Conservation (phyloP, 2,329 filamentous ascomycete genomes). For the Cyphellophora europaea region DNA sequence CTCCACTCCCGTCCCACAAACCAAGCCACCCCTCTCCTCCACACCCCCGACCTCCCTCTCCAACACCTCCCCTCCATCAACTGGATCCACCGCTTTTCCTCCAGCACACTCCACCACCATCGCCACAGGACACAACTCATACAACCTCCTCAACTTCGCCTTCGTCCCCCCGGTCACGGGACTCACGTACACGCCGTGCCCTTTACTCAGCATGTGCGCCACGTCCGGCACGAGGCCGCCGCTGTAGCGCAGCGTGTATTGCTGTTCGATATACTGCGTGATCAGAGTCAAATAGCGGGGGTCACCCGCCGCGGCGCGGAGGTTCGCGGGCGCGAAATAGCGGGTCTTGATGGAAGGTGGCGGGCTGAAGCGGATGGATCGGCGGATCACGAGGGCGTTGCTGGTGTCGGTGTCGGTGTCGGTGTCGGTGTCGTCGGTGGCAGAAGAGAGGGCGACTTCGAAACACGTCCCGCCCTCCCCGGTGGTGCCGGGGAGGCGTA, state of each 20-base stretch:
- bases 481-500: neutral
- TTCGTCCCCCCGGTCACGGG: slow-evolving; percentile 43
- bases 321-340: slow-evolving; percentile 55
- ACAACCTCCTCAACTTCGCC: slow-evolving; percentile 51
- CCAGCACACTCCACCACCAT: slow-evolving; percentile 52
- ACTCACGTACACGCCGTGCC: slow-evolving; percentile 52
- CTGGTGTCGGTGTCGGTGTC: neutral
- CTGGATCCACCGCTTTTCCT: slow-evolving; percentile 45
- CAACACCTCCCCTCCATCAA: slow-evolving; percentile 8
- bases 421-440: neutral
- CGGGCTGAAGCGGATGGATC: slow-evolving; percentile 4
- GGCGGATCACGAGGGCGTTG: no score
- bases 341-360: slow-evolving; percentile 36
- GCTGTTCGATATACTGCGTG: slow-evolving; percentile 38
- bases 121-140: slow-evolving; percentile 52
- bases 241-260: slow-evolving; percentile 52
- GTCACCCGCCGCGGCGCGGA: slow-evolving; percentile 47
- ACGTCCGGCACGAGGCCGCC: slow-evolving; percentile 55
- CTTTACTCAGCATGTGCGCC: slow-evolving; percentile 50
- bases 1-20: slow-evolving; percentile 1
- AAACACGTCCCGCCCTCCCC: neutral
- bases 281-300: slow-evolving; percentile 42
- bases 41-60: neutral
- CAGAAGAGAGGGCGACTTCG: neutral
- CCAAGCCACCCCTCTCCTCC: slow-evolving; percentile 1